Conservation (phyloP, 2,329 filamentous ascomycete species). For the Fusarium torulosum region DNA sequence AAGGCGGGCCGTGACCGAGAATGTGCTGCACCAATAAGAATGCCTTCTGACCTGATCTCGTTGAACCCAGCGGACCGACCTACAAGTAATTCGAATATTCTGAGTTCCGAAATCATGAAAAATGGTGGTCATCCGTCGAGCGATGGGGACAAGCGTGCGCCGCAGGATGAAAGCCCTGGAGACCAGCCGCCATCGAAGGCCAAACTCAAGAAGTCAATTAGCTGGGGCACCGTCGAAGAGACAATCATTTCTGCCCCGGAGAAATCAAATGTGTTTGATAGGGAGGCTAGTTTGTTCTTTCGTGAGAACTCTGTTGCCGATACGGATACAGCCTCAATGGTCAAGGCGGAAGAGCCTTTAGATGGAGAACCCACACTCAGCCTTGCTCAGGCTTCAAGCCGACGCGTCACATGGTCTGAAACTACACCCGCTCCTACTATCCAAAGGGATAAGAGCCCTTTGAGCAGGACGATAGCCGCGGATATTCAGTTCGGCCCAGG, state of each 20-base stretch:
- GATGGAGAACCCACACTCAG: neutral
- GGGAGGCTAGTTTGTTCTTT: conserved; percentile 45
- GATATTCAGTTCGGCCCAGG: conserved; percentile 37
- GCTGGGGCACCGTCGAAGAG: conserved; percentile 41
- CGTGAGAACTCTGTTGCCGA: conserved; percentile 1
- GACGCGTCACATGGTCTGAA: conserved; percentile 1
- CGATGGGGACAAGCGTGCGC: conserved; percentile 20
- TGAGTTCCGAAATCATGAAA: conserved; percentile 7
- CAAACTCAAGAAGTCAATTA: conserved; percentile 48
- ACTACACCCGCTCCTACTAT: neutral
- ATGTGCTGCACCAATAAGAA: conserved; percentile 56
- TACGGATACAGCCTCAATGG: neutral
- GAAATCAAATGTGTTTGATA: conserved; percentile 38
- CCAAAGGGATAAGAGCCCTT: conserved; percentile 1
- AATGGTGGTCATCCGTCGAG: conserved; percentile 21
- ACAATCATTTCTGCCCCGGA: conserved; percentile 45
- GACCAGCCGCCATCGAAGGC: neutral
- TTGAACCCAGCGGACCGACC: conserved; percentile 48
- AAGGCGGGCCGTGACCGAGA: conserved; percentile 59
- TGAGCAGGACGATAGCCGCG: conserved; percentile 18
- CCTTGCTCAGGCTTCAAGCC: neutral
- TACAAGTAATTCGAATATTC: neutral
- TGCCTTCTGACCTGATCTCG: conserved; percentile 48
- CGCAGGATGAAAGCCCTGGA: conserved; percentile 1
- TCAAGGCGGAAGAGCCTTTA: conserved; percentile 8